Evolutionary conservation across 192 early-diverging fungal genomes (phyloP), one percentile per base, ranked within the genome.

Genomic region (Coemansia sp.): DNA sequence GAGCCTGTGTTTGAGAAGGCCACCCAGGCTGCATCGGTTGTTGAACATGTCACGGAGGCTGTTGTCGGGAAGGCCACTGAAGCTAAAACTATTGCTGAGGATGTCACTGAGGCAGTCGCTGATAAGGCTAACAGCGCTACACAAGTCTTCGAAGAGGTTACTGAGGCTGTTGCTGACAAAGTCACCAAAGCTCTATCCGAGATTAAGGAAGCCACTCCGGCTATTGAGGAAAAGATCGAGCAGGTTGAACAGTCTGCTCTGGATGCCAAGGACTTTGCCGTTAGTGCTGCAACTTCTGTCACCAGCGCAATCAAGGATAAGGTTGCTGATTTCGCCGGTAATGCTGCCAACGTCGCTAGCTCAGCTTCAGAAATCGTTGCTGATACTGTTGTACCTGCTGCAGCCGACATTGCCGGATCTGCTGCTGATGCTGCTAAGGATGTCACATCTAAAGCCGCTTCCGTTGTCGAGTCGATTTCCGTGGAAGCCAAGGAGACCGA

Each of bases 391-490:
- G 51, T 11, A 1, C 44, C 44, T 46, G 38, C 25, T 18, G 52
- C 15, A 17, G 52, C 17, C 22, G 42, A 41, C 2, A 49, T 34
- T 49, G 43, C 22, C 22, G 57, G 4, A 30, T 12, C 30, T 45
- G 17, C 17, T 23, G 27, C 30, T 30, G 23, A 23, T 10, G 43
- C 15, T 22, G 47, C 27, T 14, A 42, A 33, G 43, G 44, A 58
- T 17, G 47, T 47, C 22, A 34, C 55, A 19, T 53, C 55, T 34
- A 12, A 43, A 14, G 53, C 47, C 41, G 24, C 50, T 34, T 37
- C 39, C 15, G 11, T 41, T 41, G 53, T 41, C 12, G 37, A 54
- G 3, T 23, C 7, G 18, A 1, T 54, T 41, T 4, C 39, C 13
- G 38, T 41, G 39, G 2, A 17, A 4, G 38, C 41, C 18, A 39